A percentile compares a stretch with the other conserved stretches of the same genome.
Evolutionary conservation across 2,329 filamentous ascomycete species (phyloP).

Genomic region (Penicillium sp.): DNA sequence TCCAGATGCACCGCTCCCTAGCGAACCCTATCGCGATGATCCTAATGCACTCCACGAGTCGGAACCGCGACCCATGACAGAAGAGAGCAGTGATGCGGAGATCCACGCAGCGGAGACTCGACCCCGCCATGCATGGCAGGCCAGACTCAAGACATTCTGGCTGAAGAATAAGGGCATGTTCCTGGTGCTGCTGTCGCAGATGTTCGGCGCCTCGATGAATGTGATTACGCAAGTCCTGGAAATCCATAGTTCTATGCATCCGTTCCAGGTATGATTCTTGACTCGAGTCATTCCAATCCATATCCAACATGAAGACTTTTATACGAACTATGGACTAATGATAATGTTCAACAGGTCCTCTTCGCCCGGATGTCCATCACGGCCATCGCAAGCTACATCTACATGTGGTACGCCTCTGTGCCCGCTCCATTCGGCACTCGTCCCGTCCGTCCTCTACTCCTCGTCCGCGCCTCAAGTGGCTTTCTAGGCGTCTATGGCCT

Average conservation of each 20-base stretch:
- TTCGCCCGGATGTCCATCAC: conserved; percentile 76
- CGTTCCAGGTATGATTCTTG: conserved; percentile 55
- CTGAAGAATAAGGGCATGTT: conserved; percentile 63
- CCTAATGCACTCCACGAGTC: conserved; percentile 10
- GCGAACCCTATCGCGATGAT: conserved; percentile 12
- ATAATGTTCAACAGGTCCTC: too few species aligned
- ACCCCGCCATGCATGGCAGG: conserved; percentile 26
- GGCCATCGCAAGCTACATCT: conserved; percentile 57
- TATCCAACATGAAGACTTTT: too few species aligned
- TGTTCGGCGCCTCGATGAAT: conserved; percentile 84
- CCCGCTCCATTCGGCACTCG: conserved; percentile 63
- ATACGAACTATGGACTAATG: too few species aligned
- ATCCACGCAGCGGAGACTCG: conserved; percentile 5
- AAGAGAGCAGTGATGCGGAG: conserved; percentile 9
- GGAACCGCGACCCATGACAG: conserved; percentile 16
- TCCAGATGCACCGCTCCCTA: conserved; percentile 17
- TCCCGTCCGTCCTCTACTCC: conserved; percentile 61
- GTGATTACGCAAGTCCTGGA: conserved; percentile 71
- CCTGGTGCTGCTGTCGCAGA: conserved; percentile 66
- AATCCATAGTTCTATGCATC: conserved; percentile 64
- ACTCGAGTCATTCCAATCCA: conserved; percentile 7
- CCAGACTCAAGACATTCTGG: conserved; percentile 44
- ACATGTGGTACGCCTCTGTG: conserved; percentile 66
- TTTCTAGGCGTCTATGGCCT: conserved; percentile 76
- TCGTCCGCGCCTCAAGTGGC: conserved; percentile 63